Percentiles rank a stretch among this genome's conserved stretches.
Evolutionary conservation across 2,329 filamentous ascomycete species (phyloP).

Genomic region (Fusarium nygamai): DNA sequence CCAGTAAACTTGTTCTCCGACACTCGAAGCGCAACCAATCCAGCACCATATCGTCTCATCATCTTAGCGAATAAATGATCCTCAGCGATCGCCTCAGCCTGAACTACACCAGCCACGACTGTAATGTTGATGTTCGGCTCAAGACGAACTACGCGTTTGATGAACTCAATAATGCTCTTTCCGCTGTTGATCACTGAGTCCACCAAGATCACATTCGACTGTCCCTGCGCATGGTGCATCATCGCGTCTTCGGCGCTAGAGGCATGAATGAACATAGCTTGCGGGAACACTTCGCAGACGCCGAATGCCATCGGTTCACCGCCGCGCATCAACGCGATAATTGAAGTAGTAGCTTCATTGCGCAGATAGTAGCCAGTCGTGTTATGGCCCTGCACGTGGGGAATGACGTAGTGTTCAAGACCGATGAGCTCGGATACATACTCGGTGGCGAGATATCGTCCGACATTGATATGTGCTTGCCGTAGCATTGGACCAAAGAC

Average conservation of each 20-base stretch:
- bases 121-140: slow-evolving; percentile 57
- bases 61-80: slow-evolving; percentile 25
- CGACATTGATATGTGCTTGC: slow-evolving; percentile 59
- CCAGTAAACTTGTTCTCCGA: slow-evolving; percentile 68
- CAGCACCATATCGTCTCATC: slow-evolving; percentile 39
- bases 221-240: slow-evolving; percentile 51
- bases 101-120: slow-evolving; percentile 65
- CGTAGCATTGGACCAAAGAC: slow-evolving; percentile 57
- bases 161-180: not conserved
- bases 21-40: slow-evolving; percentile 61
- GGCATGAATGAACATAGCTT: slow-evolving; percentile 62
- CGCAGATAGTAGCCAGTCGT: slow-evolving; percentile 57
- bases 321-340: slow-evolving; percentile 70
- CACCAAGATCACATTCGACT: slow-evolving; percentile 60
- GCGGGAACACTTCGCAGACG: slow-evolving; percentile 62
- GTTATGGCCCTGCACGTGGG: slow-evolving; percentile 60
- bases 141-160: slow-evolving; percentile 50
- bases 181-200: slow-evolving; percentile 69
- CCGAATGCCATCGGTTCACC: slow-evolving; percentile 71
- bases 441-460: slow-evolving; percentile 63
- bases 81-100: slow-evolving; percentile 47
- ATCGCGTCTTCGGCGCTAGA: slow-evolving; percentile 53
- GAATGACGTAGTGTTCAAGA: slow-evolving; percentile 58
- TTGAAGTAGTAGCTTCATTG: slow-evolving; percentile 59
- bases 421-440: slow-evolving; percentile 60